These are phyloP conservation scores for Brassica juncea DNA, from an alignment of 345 rosid species.

Conservation along the genomic window DNA sequence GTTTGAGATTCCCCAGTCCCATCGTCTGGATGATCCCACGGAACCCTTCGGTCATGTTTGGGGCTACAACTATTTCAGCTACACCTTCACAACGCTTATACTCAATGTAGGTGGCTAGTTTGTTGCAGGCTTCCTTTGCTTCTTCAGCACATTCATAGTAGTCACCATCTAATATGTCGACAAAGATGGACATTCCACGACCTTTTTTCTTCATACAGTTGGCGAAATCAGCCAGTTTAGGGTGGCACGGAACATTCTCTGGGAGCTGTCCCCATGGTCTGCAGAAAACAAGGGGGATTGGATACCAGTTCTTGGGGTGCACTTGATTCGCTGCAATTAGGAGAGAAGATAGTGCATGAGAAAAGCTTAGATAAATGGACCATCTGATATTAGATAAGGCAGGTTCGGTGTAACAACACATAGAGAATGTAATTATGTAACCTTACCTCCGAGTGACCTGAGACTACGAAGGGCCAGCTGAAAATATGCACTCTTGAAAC, in stretches of 20 bases:
- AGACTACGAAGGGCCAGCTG: conserved; percentile 99
- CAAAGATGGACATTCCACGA: conserved; percentile 96
- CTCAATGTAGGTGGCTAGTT: conserved; percentile 80
- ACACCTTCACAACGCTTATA: conserved; percentile 98
- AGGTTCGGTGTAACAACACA: background rate
- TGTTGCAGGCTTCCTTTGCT: conserved; percentile 88
- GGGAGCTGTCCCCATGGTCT: conserved; percentile 99
- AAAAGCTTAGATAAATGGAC: conserved; percentile 7
- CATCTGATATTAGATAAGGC: background rate
- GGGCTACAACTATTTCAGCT: conserved; percentile 98
- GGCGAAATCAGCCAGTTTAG: conserved; percentile 98
- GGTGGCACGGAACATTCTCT: conserved; percentile 98
- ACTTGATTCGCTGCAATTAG: conserved; percentile 86
- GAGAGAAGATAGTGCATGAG: conserved; percentile 6
- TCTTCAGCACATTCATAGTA: conserved; percentile 96
- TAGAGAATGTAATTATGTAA: background rate
- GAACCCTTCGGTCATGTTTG: conserved; percentile 94
- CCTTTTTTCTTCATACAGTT: conserved; percentile 99
- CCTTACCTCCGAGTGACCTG: conserved; percentile 92
- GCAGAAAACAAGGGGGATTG: conserved; percentile 95
- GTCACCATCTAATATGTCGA: conserved; percentile 87
- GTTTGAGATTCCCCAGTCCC: conserved; percentile 99
- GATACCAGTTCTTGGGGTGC: conserved; percentile 99
- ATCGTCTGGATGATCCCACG: conserved; percentile 97
- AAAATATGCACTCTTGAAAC: conserved; percentile 99